phyloP scores from a whole-genome alignment of 78 protist genomes.

The Dictyostelium purpureum region DNA sequence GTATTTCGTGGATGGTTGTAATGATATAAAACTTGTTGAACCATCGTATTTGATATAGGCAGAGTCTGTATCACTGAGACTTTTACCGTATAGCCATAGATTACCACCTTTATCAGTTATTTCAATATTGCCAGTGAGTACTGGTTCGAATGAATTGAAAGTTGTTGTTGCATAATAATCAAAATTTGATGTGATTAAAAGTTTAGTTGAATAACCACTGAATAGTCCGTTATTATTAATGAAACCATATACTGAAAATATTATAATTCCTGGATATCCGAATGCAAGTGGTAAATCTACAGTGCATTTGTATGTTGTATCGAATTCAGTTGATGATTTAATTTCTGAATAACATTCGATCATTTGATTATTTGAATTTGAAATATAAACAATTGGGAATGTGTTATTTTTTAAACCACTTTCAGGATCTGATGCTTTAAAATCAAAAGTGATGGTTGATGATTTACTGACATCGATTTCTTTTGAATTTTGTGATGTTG shows the following conservation, averaged over 20 bases:
- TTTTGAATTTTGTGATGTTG: too few relatives aligned
- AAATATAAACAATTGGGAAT: not conserved
- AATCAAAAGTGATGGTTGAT: not conserved
- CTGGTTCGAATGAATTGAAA: not conserved
- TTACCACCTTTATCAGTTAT: not conserved
- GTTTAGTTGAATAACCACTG: not conserved
- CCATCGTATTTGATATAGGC: too few relatives aligned
- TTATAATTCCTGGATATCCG: not conserved
- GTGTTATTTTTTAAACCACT: not conserved
- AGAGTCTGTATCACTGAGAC: too few relatives aligned
- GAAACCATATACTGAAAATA: not conserved
- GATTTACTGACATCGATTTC: too few relatives aligned
- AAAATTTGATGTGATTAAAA: not conserved
- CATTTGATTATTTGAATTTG: too few relatives aligned
- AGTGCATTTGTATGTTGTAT: not conserved
- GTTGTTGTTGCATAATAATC: too few relatives aligned
- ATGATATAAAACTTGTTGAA: too few relatives aligned
- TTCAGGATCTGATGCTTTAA: not conserved
- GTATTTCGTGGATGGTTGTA: too few relatives aligned
- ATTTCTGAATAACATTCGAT: too few relatives aligned
- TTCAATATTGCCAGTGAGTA: not conserved
- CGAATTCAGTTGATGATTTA: not conserved
- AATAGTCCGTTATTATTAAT: not conserved
- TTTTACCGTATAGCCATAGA: not conserved
- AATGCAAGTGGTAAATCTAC: not conserved